Evolutionary conservation across 495 filamentous ascomycete genomes (phyloP), one percentile per base, ranked within the genome.

Genomic region (Neurospora sp.): DNA sequence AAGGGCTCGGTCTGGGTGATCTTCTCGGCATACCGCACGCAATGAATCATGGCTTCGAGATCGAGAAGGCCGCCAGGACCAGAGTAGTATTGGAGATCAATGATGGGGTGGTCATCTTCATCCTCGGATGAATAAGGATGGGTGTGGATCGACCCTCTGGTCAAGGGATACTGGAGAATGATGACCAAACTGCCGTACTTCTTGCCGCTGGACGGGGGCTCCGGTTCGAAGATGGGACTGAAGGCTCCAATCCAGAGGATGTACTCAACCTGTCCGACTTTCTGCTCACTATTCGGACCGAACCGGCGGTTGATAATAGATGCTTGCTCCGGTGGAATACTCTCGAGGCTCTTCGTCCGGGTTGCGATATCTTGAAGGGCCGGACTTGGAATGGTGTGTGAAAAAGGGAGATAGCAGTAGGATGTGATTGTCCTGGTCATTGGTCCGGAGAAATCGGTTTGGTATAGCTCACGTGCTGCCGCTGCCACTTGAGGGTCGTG

Each of bases 121-220:
- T 35, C n/a, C 1, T 14, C 12, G 5, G n/a, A 10, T 42, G 45
- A 48, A 22, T n/a, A 3, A 3, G 80, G 72, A 2, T 68, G 75
- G 69, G 88, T 83, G 53, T 89, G 85, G 37, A 88, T 79, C 35
- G 76, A 82, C 0, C 87, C 87, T 12, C 78, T 74, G 0, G 85
- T 84, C 48, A 86, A 86, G 0, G 87, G 87, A 70, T 86, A 84
- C 74, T 88, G 85, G 5, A 88, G 79, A 76, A 89, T 87, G 74
- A 85, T 83, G 4, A 86, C 73, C 81, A 89, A 82, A 9, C 83
- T 87, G 6, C 76, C 84, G 70, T 87, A 87, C 70, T 84, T 84
- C 72, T 86, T 88, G 9, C 77, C 80, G 0, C 59, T 69, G 0
- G 69, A 48, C 1, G 80, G 75, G 20, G 45, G 45, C n/a, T 81